These are phyloP conservation scores for Lactifluus rugatus DNA, from an alignment of 768 basidiomycete genomes.

Conservation along the genomic window DNA sequence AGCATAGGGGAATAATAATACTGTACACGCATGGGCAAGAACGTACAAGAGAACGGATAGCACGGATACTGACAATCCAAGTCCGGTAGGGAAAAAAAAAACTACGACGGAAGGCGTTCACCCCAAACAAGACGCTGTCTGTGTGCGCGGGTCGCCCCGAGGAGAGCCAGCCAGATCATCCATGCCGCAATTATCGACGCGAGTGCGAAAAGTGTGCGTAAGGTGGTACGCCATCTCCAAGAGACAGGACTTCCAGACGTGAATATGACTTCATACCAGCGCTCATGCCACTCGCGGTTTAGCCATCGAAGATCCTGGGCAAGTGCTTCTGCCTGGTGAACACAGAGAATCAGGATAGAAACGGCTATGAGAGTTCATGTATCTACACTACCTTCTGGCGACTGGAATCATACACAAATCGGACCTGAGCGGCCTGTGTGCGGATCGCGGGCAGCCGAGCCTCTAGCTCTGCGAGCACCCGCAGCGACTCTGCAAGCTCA, in stretches of 20 bases:
- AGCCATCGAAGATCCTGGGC: slow-evolving; percentile 63
- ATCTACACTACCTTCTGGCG: slow-evolving; percentile 43
- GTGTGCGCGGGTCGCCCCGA: slow-evolving; percentile 65
- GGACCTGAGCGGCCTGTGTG: slow-evolving; percentile 51
- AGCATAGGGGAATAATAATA: neutral
- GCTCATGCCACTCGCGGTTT: slow-evolving; percentile 69
- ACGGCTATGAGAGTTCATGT: neutral
- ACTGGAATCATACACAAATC: slow-evolving; percentile 61
- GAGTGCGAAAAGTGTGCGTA: slow-evolving; percentile 33
- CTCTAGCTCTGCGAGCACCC: slow-evolving; percentile 47
- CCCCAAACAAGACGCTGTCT: slow-evolving; percentile 72
- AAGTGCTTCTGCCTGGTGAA: slow-evolving; percentile 48
- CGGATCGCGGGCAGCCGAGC: slow-evolving; percentile 52
- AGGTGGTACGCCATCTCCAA: slow-evolving; percentile 53
- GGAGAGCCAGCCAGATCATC: slow-evolving; percentile 47
- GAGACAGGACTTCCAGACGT: slow-evolving; percentile 64
- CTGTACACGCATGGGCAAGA: slow-evolving; percentile 3
- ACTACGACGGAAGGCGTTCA: slow-evolving; percentile 62
- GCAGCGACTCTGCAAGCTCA: slow-evolving; percentile 52
- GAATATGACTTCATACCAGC: slow-evolving; percentile 67
- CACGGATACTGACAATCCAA: neutral
- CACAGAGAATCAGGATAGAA: neutral
- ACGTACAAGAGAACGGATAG: neutral
- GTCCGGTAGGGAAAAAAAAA: too few relatives aligned
- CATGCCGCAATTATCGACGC: slow-evolving; percentile 53